A percentile compares a stretch with the other conserved stretches of the same genome.
Conservation (phyloP, 352 stramenopile genomes). For the Phytopythium vexans region DNA sequence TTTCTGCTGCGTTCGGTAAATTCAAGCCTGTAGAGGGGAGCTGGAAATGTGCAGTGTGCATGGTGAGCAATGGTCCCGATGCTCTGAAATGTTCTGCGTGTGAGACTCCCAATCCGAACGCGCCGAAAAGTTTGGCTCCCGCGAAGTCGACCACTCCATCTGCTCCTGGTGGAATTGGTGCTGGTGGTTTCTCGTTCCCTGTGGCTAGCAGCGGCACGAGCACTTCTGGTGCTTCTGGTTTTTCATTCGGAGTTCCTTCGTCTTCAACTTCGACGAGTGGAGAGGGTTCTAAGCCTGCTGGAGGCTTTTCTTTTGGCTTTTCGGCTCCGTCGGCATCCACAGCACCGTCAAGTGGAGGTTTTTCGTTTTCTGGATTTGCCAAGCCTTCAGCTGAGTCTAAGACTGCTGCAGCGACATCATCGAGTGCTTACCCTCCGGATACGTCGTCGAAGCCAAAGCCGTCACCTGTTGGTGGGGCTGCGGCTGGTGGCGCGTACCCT, state of each 20-base stretch:
- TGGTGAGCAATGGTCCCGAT: conserved; percentile 37
- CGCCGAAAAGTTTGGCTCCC: conserved; percentile 23
- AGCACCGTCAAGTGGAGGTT: conserved; percentile 6
- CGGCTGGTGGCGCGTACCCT: conserved; percentile 18
- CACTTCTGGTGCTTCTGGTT: conserved; percentile 36
- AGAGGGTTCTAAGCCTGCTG: background rate
- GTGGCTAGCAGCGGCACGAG: conserved; percentile 7
- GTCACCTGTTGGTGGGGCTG: conserved; percentile 13
- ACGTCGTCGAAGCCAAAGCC: conserved; percentile 24
- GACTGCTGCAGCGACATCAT: conserved; percentile 10
- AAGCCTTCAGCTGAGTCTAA: conserved; percentile 12
- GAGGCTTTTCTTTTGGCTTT: conserved; percentile 8
- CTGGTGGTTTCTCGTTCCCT: conserved; percentile 37
- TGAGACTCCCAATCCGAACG: conserved; percentile 43
- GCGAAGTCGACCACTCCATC: conserved; percentile 12
- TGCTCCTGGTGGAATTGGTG: conserved; percentile 30
- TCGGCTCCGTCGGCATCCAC: background rate
- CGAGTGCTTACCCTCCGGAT: conserved; percentile 4
- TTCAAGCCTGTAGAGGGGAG: conserved; percentile 46
- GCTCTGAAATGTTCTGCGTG: conserved; percentile 44
- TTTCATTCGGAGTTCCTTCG: conserved; percentile 33
- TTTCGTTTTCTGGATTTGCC: conserved; percentile 11
- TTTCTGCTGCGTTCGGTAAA: conserved; percentile 41
- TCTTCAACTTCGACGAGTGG: background rate
- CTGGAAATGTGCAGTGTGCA: conserved; percentile 58